A percentile compares a stretch with the other conserved stretches of the same genome.
phyloP scores from a whole-genome alignment of 2,329 filamentous ascomycete genomes.

The Leptographium wingfieldii region DNA sequence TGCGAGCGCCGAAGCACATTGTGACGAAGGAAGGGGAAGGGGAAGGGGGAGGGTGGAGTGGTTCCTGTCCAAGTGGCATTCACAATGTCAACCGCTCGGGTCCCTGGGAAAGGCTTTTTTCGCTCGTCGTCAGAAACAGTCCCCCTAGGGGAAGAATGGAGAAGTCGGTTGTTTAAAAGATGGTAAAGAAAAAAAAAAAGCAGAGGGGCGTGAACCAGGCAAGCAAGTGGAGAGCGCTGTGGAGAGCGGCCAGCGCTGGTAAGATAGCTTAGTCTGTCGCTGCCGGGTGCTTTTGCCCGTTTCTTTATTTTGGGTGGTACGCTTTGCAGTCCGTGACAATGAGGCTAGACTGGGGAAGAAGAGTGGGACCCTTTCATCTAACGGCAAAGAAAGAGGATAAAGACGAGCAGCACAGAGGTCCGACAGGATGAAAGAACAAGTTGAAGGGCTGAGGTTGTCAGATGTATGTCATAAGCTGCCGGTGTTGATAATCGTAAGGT shows the following conservation, averaged over 20 bases:
- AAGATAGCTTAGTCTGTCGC: not conserved
- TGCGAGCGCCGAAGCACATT: constrained; percentile 54
- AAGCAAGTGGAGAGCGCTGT: not conserved
- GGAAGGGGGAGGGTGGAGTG: too few species aligned
- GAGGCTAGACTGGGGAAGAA: not conserved
- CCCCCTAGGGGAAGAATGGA: not conserved
- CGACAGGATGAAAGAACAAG: not conserved
- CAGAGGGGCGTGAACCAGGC: not conserved
- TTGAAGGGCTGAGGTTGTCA: too few species aligned
- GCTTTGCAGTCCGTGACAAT: not conserved
- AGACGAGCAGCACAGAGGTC: not conserved
- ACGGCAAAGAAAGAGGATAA: not conserved
- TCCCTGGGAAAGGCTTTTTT: too few species aligned
- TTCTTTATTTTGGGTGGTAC: not conserved
- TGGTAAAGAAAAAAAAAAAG: not conserved
- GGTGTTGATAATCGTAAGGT: too few species aligned
- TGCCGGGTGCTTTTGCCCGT: not conserved
- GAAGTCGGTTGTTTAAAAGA: not conserved
- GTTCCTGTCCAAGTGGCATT: too few species aligned
- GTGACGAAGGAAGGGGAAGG: constrained; percentile 12
- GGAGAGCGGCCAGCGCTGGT: not conserved
- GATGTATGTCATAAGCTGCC: too few species aligned
- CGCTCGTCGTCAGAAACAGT: too few species aligned
- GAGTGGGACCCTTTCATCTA: not conserved
- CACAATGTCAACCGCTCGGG: too few species aligned